Evolutionary conservation across 352 stramenopile species (phyloP).

Genomic region (Pythium rishiriense): DNA sequence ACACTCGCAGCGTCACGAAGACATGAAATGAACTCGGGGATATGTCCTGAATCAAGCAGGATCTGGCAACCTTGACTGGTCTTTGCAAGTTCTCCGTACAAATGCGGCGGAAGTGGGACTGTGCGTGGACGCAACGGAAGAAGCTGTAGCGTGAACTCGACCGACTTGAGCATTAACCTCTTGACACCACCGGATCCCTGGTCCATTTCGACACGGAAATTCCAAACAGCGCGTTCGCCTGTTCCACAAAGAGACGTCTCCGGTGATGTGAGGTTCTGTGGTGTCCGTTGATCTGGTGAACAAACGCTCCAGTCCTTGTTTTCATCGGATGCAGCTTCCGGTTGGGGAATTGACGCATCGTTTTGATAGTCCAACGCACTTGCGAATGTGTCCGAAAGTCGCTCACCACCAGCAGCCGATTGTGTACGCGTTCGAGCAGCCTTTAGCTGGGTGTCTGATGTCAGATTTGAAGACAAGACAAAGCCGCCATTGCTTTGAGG

Average conservation of each 20-base stretch:
- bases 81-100: slow-evolving; percentile 87
- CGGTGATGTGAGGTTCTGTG: slow-evolving; percentile 62
- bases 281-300: slow-evolving; percentile 75
- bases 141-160: slow-evolving; percentile 88
- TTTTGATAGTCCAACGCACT: slow-evolving; percentile 46
- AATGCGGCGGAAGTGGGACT: slow-evolving; percentile 76
- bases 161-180: slow-evolving; percentile 83
- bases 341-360: slow-evolving; percentile 59
- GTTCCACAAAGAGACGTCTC: slow-evolving; percentile 79
- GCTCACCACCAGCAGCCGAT: slow-evolving; percentile 57
- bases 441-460: slow-evolving; percentile 60
- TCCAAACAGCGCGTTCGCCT: slow-evolving; percentile 85
- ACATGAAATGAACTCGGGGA: slow-evolving; percentile 82
- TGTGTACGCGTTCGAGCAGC: slow-evolving; percentile 40
- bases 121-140: slow-evolving; percentile 75
- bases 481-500: slow-evolving; percentile 87
- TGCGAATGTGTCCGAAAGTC: slow-evolving; percentile 65
- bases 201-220: slow-evolving; percentile 89
- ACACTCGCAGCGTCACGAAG: slow-evolving; percentile 80
- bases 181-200: slow-evolving; percentile 58
- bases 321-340: slow-evolving; percentile 71
- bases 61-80: slow-evolving; percentile 82
- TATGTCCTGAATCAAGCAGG: slow-evolving; percentile 72
- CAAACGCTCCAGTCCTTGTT: slow-evolving; percentile 91
- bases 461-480: slow-evolving; percentile 56